phyloP scores from a whole-genome alignment of 2,329 filamentous ascomycete genomes.

The Pseudogymnoascus sp. region DNA sequence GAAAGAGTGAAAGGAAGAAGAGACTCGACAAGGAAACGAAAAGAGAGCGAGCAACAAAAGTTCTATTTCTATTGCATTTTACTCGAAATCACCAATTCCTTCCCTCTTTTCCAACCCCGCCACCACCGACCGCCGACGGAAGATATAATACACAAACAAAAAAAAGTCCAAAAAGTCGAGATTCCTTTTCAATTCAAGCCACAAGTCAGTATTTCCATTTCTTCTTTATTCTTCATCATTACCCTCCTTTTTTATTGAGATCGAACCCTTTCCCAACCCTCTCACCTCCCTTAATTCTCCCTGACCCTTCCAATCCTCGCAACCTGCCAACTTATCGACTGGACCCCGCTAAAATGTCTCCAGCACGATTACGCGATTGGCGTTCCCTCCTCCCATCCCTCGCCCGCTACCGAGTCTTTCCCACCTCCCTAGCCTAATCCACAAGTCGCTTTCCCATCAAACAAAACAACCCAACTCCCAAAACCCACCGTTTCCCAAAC shows the following conservation, averaged over 20 bases:
- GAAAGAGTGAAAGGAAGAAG: neutral
- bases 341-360: neutral
- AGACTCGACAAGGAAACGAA: neutral
- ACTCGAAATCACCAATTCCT: neutral
- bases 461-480: neutral
- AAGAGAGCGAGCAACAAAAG: neutral
- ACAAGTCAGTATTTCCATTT: neutral
- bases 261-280: neutral
- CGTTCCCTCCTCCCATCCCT: neutral
- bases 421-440: constrained; percentile 4
- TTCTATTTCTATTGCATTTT: neutral
- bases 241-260: no score
- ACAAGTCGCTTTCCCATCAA: constrained; percentile 7
- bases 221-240: no score
- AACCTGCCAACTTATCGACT: neutral
- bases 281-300: neutral
- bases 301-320: neutral
- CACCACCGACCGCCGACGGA: neutral
- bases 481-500: neutral
- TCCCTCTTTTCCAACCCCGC: neutral
- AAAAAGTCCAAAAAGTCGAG: neutral
- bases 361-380: neutral
- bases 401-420: neutral
- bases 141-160: neutral
- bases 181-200: neutral